Conservation (phyloP, 805 yeast species). For the Saccharomycopsis sp. region DNA sequence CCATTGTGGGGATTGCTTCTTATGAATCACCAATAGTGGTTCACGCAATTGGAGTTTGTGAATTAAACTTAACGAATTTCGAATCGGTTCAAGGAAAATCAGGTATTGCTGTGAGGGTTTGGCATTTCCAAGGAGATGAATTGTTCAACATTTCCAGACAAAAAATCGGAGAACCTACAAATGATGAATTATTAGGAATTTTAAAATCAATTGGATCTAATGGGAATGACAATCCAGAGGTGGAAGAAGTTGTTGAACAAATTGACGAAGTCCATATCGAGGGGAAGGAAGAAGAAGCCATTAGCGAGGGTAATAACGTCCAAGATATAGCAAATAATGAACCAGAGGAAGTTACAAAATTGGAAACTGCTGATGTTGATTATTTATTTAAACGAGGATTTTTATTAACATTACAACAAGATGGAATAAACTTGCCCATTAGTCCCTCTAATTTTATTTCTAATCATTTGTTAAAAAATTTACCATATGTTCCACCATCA, state of each 20-base stretch:
- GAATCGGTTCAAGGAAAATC: conserved; percentile 44
- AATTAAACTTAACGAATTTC: conserved; percentile 34
- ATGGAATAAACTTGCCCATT: conserved; percentile 52
- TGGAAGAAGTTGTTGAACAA: not conserved
- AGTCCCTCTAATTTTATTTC: conserved; percentile 69
- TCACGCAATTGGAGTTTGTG: conserved; percentile 62
- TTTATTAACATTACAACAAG: conserved; percentile 54
- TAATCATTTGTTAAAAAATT: conserved; percentile 51
- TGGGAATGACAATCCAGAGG: not conserved
- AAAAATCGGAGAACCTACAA: conserved; percentile 34
- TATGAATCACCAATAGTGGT: conserved; percentile 48
- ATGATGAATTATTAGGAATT: conserved; percentile 21
- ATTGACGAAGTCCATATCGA: not conserved
- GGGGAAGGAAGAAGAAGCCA: not conserved
- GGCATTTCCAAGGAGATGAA: conserved; percentile 62
- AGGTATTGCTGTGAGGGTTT: conserved; percentile 70
- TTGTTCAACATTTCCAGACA: conserved; percentile 41
- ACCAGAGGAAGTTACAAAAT: conserved; percentile 16
- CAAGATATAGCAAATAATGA: conserved; percentile 11
- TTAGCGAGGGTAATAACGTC: conserved; percentile 1
- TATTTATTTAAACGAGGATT: conserved; percentile 63
- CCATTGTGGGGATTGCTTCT: conserved; percentile 63
- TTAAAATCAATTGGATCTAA: not conserved
- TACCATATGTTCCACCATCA: conserved; percentile 43
- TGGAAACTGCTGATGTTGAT: conserved; percentile 61